phyloP scores from a whole-genome alignment of 441 rosid genomes.

The Syzygium syzygioides region DNA sequence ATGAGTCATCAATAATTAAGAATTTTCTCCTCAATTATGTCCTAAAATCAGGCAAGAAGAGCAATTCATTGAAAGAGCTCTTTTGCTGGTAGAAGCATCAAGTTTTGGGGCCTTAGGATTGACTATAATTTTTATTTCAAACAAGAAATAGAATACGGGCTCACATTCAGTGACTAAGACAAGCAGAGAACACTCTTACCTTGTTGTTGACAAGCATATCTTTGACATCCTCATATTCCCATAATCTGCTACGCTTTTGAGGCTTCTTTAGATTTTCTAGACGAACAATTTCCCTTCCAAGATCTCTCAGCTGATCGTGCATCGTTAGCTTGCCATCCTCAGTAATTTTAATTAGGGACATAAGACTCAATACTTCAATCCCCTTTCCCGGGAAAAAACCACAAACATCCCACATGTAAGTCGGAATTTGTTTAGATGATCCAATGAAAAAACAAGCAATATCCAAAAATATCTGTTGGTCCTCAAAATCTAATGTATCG shows the following conservation, averaged over 20 bases:
- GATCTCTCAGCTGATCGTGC: not conserved
- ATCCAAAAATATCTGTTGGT: not conserved
- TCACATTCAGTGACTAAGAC: accelerated
- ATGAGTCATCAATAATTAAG: not conserved
- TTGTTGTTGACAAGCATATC: not conserved
- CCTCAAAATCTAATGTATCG: accelerated
- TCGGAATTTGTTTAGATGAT: accelerated
- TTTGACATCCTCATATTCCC: accelerated
- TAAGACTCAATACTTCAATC: not conserved
- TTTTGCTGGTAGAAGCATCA: not conserved
- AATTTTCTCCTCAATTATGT: not conserved
- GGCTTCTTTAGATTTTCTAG: accelerated
- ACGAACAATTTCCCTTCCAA: not conserved
- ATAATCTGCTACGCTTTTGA: not conserved
- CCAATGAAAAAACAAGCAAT: not conserved
- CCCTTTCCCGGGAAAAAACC: not conserved
- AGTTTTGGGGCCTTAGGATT: not conserved
- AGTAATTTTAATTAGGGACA: not conserved
- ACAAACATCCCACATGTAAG: accelerated
- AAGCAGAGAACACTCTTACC: not conserved
- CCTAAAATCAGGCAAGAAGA: too few species aligned
- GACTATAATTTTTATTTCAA: not conserved
- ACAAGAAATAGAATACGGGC: not conserved
- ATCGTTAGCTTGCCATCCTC: accelerated
- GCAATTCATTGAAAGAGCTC: accelerated